Conservation (phyloP, 352 stramenopile species). For the Pythium biforme region DNA sequence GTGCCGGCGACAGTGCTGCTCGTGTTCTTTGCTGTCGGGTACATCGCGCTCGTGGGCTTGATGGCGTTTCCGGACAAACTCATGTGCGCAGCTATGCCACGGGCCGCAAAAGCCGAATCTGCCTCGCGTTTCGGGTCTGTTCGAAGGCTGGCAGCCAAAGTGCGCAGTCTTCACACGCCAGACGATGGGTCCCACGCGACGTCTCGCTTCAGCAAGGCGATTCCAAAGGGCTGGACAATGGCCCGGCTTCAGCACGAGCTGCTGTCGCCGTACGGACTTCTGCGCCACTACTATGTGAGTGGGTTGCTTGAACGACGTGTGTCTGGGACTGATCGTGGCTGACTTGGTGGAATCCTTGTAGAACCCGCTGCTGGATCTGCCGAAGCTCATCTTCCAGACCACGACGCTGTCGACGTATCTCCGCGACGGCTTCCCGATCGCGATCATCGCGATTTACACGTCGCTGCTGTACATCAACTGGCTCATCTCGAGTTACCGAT, state of each 20-base stretch:
- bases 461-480: conserved; percentile 42
- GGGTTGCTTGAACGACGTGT: background rate
- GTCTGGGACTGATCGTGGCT: background rate
- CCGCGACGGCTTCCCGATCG: conserved; percentile 40
- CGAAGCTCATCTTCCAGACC: conserved; percentile 52
- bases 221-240: background rate
- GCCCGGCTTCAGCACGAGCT: conserved; percentile 8
- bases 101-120: background rate
- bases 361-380: conserved; percentile 42
- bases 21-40: conserved; percentile 34
- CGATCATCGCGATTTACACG: conserved; percentile 41
- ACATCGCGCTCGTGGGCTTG: conserved; percentile 30
- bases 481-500: conserved; percentile 48
- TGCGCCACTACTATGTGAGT: conserved; percentile 21
- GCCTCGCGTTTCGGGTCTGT: too few relatives aligned
- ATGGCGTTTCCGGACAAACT: conserved; percentile 29
- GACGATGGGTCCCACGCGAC: too few relatives aligned
- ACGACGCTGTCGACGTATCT: conserved; percentile 43
- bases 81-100: background rate
- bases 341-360: conserved; percentile 11
- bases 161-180: background rate
- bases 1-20: conserved; percentile 30
- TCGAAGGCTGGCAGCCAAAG: background rate
- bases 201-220: background rate
- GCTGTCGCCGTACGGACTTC: conserved; percentile 2